A percentile compares a stretch with the other conserved stretches of the same genome.
Conservation (phyloP, 495 filamentous ascomycete species). For the Aspergillus incahuasiensis region DNA sequence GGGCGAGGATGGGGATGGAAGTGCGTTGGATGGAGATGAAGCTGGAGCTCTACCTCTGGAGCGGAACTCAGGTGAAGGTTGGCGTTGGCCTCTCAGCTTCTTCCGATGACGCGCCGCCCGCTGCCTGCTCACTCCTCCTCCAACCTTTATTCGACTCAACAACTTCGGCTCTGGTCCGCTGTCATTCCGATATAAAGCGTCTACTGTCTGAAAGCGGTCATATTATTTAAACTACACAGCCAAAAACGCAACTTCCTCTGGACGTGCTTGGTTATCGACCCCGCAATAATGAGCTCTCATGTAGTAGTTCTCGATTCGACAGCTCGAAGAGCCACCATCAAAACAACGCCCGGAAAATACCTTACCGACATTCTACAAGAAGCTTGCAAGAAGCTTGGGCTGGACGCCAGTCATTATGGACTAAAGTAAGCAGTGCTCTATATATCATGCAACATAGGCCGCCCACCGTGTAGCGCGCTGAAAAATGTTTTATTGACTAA, state of each 20-base stretch:
- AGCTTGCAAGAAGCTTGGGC: conserved; percentile 73
- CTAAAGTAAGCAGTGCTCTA: conserved; percentile 61
- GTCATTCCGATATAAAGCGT: not conserved
- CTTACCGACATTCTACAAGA: conserved; percentile 80
- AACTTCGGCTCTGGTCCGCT: conserved; percentile 1
- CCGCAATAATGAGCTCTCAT: conserved; percentile 70
- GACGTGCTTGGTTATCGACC: conserved; percentile 5
- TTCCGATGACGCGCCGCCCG: conserved; percentile 45
- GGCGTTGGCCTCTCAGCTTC: conserved; percentile 24
- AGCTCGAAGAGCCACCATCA: conserved; percentile 68
- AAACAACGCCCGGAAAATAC: conserved; percentile 73
- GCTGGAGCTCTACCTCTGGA: conserved; percentile 8
- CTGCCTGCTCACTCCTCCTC: conserved; percentile 28
- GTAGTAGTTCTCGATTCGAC: conserved; percentile 81
- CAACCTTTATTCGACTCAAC: not conserved
- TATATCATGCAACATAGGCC: not conserved
- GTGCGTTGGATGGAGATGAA: conserved; percentile 25
- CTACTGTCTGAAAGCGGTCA: not conserved
- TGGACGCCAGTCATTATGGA: conserved; percentile 67
- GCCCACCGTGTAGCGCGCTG: not conserved
- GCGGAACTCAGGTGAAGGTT: conserved; percentile 25
- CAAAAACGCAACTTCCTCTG: not conserved
- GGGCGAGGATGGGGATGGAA: conserved; percentile 9
- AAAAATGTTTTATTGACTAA: conserved; percentile 14
- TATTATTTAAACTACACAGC: not conserved